phyloP scores from a whole-genome alignment of 495 filamentous ascomycete species.

The Hapsidospora chrysogenum region DNA sequence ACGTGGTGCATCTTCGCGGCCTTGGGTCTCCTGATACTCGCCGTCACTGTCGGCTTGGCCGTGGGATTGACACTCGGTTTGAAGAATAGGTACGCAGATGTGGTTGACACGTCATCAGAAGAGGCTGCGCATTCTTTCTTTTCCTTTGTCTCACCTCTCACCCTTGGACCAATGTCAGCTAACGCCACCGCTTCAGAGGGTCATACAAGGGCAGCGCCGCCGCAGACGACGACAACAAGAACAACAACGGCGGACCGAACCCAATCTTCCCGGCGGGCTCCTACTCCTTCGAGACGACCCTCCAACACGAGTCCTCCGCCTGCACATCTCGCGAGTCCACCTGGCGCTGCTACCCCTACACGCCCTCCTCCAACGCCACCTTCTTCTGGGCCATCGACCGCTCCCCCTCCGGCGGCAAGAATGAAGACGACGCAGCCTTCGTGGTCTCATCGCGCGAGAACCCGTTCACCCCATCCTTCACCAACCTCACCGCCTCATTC shows the following conservation, averaged over 20 bases:
- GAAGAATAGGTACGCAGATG: conserved; percentile 16
- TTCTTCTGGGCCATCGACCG: conserved; percentile 40
- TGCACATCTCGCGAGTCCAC: conserved; percentile 32
- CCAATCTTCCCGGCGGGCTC: conserved; percentile 34
- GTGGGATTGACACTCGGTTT: conserved; percentile 28
- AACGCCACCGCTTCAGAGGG: too few relatives aligned
- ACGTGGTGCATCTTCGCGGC: conserved; percentile 23
- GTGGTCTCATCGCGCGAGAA: conserved; percentile 30
- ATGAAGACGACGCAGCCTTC: conserved; percentile 7
- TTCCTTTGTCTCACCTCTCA: too few relatives aligned
- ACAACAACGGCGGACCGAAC: conserved; percentile 1
- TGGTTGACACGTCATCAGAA: too few relatives aligned
- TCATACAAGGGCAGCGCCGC: background rate
- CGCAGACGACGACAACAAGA: background rate
- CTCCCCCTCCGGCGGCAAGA: conserved; percentile 2
- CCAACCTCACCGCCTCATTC: conserved; percentile 66
- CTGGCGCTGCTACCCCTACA: conserved; percentile 39
- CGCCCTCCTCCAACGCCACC: conserved; percentile 19
- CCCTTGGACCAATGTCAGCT: too few relatives aligned
- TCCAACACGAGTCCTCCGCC: conserved; percentile 26
- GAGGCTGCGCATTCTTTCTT: too few relatives aligned
- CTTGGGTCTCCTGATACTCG: conserved; percentile 11
- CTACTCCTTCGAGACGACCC: conserved; percentile 36
- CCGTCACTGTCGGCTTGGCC: conserved; percentile 20
- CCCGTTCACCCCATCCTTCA: conserved; percentile 49